Evolutionary conservation across 1,139 yeast genomes (phyloP), one percentile per base, ranked within the genome.

Genomic region (Taphrina pruni): DNA sequence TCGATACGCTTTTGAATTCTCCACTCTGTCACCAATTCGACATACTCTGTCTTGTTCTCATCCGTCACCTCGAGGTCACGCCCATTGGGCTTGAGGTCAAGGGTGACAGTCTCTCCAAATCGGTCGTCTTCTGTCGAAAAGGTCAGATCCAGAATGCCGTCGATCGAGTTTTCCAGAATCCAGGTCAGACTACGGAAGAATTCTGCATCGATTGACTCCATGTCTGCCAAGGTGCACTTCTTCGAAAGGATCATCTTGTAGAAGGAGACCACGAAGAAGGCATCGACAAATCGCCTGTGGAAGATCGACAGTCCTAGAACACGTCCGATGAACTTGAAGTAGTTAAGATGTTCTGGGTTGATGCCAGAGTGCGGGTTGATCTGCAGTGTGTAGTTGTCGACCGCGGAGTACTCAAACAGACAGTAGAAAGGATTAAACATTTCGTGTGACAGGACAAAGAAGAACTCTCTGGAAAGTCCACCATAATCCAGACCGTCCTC

Each of bases 401-500:
- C 97, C 21, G 99, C 95, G 20, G 97, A 92, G 79, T 94, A 94
- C 81, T 94, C 97, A 79, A 94, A 94, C 76, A 94, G 82, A 81
- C 99, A 93, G 80, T 95, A 94, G 80, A 93, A 91, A 71, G 99
- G 99, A 78, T 95, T 93, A 80, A 94, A 94, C 97, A 94, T 95
- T 80, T 95, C 98, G 78, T 94, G 99, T 1, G 98, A 93, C 74
- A 94, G 83, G 77, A 93, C 84, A 81, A 92, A 94, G 87, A 95
- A 94, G 80, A 91, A 94, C 80, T 94, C 99, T 82, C 99, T 86
- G 39, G 97, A 91, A 73, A 94, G 98, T 78, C 99, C 99, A 84
- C 99, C 99, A 78, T 94, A 94, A 83, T 94, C 99, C 75, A 95
- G 85, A 79, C 99, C 99, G 83, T 94, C 99, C 82, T 94, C 99